A percentile compares a stretch with the other conserved stretches of the same genome.
Conservation (phyloP, 208 protist genomes). For the Crithidia mellificae region DNA sequence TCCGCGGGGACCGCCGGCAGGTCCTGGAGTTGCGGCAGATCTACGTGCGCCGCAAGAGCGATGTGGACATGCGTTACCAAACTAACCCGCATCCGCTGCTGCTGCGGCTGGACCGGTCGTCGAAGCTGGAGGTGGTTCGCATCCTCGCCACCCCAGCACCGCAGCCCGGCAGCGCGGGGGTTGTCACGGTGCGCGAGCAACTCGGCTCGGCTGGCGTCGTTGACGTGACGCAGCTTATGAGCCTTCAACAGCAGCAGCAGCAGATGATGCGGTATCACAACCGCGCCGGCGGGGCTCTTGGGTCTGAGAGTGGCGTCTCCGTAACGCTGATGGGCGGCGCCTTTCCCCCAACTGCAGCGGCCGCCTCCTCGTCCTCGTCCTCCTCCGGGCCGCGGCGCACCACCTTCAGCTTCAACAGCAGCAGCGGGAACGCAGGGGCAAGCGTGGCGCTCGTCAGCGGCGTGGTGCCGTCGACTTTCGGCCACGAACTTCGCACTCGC, state of each 20-base stretch:
- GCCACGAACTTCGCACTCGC: slow-evolving; percentile 37
- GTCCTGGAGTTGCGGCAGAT: slow-evolving; percentile 74
- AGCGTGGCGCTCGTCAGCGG: slow-evolving; percentile 33
- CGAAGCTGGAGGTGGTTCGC: slow-evolving; percentile 76
- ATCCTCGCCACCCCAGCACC: slow-evolving; percentile 43
- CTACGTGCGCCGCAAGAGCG: slow-evolving; percentile 73
- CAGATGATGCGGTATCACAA: neutral
- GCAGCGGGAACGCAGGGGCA: slow-evolving; percentile 28
- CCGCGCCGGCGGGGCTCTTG: slow-evolving; percentile 2
- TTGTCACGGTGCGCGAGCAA: slow-evolving; percentile 60
- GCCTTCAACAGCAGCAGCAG: slow-evolving; percentile 1
- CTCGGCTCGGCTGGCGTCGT: slow-evolving; percentile 55
- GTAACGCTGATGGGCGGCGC: slow-evolving; percentile 2
- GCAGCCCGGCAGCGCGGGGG: slow-evolving; percentile 16
- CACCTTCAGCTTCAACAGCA: slow-evolving; percentile 49
- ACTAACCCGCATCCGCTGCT: slow-evolving; percentile 73
- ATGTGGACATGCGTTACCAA: slow-evolving; percentile 73
- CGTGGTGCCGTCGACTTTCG: slow-evolving; percentile 50
- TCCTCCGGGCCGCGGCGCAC: slow-evolving; percentile 52
- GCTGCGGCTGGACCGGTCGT: slow-evolving; percentile 66
- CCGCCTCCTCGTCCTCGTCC: slow-evolving; percentile 55
- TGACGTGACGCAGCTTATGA: slow-evolving; percentile 51
- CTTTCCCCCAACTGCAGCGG: slow-evolving; percentile 25
- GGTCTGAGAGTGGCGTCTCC: slow-evolving; percentile 24
- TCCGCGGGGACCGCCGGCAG: slow-evolving; percentile 69